Evolutionary conservation across 306 rosid genomes (phyloP).

Genomic region (Arachis hypogaea): DNA sequence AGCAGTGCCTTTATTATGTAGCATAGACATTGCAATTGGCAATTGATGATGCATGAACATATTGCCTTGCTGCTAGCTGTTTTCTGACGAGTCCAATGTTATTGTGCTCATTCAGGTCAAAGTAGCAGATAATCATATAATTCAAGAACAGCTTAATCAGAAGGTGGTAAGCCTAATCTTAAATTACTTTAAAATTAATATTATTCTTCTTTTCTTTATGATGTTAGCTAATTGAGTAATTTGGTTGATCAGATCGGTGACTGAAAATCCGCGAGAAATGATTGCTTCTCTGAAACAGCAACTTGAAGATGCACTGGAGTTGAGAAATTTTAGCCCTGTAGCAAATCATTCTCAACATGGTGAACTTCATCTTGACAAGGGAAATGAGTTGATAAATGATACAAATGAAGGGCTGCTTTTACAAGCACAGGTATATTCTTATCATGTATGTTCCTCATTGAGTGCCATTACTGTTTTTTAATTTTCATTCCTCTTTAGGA

Average conservation of each 20-base stretch:
- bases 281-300: slow-evolving; percentile 77
- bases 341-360: slow-evolving; percentile 46
- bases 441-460: slow-evolving; percentile 5
- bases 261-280: slow-evolving; percentile 74
- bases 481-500: slow-evolving; percentile 24
- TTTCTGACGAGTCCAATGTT: slow-evolving; percentile 15
- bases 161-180: slow-evolving; percentile 57
- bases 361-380: slow-evolving; percentile 48
- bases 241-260: slow-evolving; percentile 65
- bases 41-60: slow-evolving; percentile 20
- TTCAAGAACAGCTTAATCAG: slow-evolving; percentile 91
- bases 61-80: slow-evolving; percentile 25
- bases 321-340: slow-evolving; percentile 49
- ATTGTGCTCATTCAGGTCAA: slow-evolving; percentile 70
- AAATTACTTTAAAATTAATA: slow-evolving; percentile 1
- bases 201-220: slow-evolving; percentile 5
- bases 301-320: slow-evolving; percentile 71
- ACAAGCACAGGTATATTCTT: slow-evolving; percentile 65
- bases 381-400: slow-evolving; percentile 36
- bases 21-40: slow-evolving; percentile 28
- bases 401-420: slow-evolving; percentile 49
- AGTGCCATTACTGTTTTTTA: slow-evolving; percentile 25
- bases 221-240: slow-evolving; percentile 35
- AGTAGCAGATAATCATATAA: slow-evolving; percentile 89
- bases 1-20: slow-evolving; percentile 28